Base-by-base conservation (phyloP, 2,329 filamentous ascomycete species). In the Neodidymelliopsis sp. region DNA sequence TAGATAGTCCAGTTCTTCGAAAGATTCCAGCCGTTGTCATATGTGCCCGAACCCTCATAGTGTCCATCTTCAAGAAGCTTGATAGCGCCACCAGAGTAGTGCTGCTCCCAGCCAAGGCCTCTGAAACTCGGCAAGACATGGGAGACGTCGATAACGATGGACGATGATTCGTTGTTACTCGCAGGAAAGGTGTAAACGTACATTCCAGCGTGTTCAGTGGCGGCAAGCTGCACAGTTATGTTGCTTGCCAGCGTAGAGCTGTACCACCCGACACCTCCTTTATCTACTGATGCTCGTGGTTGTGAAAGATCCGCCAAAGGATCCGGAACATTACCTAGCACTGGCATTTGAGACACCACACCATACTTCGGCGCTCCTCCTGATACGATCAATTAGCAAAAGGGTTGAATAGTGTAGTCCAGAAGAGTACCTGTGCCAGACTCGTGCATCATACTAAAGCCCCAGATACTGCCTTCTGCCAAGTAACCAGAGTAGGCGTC, bases 21-120 rank as follows among this genome's bases (percentile, higher is more conserved):
- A 0, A 80, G 74, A 49, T 88, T 88, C 85, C 85, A 88, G 11
- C 85, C 84, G 63, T 86, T 86, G 42, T 87, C 79, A 63, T 87
- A 88, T 0, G 79, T 80, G 0, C 85, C 85, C 27, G 74, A 78
- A 0, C 85, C 85, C 34, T 81, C 79, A 57, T 88, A 88, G 44
- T 78, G 79, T 0, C 77, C 75, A 29, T 82, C 78, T 0, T 66
- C 59, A n/a, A 72, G 69, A 2, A 86, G 74, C 2, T 72, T 73
- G 22, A 89, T 81, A 33, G 77, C 78, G 0, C 85, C 85, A n/a
- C 80, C 80, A 5, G 82, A 74, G 60, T 86, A 88, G 25, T 78
- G 76, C 65, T 88, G 85, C n/a, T 81, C 80, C 24, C 85, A 75
- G 0, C 83, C 82, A 56, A 82, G 75, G 0, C 83, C 82, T 25